phyloP scores from a whole-genome alignment of 2,329 filamentous ascomycete species.

The Celoporthe dispersa region DNA sequence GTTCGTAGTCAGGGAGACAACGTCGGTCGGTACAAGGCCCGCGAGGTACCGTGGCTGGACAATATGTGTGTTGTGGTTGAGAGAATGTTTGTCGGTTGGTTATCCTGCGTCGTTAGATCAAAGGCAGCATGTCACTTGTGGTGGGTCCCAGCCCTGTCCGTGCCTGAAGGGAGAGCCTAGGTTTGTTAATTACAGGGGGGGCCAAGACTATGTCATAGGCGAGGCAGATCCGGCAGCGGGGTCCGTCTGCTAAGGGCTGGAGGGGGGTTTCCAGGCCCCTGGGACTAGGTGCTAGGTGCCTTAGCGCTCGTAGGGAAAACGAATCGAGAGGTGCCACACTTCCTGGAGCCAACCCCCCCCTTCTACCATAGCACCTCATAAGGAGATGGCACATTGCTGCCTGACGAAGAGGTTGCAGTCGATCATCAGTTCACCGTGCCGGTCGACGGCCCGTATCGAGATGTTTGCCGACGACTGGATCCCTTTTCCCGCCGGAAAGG shows the following conservation, averaged over 20 bases:
- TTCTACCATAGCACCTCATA: not conserved
- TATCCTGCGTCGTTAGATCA: not conserved
- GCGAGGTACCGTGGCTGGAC: not conserved
- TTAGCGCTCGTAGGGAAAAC: not conserved
- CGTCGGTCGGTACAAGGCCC: not conserved
- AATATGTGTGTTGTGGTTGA: not conserved
- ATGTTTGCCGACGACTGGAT: not conserved
- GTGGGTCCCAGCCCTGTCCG: slow-evolving; percentile 6
- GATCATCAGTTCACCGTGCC: not conserved
- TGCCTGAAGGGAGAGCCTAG: not conserved
- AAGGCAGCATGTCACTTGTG: slow-evolving; percentile 5
- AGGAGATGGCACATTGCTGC: not conserved
- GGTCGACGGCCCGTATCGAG: slow-evolving; percentile 1
- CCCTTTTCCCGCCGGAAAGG: not conserved
- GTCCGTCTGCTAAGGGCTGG: not conserved
- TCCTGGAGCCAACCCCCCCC: not conserved
- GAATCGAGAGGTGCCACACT: slow-evolving; percentile 9
- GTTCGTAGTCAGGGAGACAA: not conserved
- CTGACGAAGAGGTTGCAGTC: not conserved
- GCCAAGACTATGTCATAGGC: slow-evolving; percentile 14
- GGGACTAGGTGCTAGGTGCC: not conserved
- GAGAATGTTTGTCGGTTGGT: slow-evolving; percentile 13
- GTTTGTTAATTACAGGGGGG: not conserved
- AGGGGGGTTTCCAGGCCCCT: not conserved
- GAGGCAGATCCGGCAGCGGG: slow-evolving; percentile 5